phyloP scores from a whole-genome alignment of 1,139 yeast genomes.

The Suhomyces coccinellae region DNA sequence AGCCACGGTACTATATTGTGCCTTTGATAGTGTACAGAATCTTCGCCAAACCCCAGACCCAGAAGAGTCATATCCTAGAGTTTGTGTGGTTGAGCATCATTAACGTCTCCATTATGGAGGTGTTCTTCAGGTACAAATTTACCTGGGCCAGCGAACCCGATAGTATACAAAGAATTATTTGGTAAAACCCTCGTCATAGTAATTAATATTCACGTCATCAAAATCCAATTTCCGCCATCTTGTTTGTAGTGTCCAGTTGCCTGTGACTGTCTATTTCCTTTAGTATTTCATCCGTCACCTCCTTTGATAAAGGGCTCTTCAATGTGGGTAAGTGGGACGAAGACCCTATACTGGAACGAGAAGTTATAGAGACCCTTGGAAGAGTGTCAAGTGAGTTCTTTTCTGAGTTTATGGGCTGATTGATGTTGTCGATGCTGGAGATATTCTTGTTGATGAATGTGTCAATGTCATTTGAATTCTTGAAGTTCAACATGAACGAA shows the following conservation, averaged over 20 bases:
- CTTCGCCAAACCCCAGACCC: conserved; percentile 46
- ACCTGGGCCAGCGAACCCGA: conserved; percentile 64
- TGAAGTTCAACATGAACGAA: conserved; percentile 14
- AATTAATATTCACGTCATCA: not conserved
- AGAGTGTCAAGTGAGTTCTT: conserved; percentile 1
- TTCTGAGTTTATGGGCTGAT: conserved; percentile 12
- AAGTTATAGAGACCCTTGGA: conserved; percentile 1
- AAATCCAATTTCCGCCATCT: conserved; percentile 4
- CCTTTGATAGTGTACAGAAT: conserved; percentile 79
- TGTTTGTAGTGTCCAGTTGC: conserved; percentile 4
- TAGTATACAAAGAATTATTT: conserved; percentile 74
- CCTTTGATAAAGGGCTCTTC: conserved; percentile 11
- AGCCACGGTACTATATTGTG: conserved; percentile 85
- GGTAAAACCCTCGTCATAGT: conserved; percentile 46
- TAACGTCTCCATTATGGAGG: conserved; percentile 49
- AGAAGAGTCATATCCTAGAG: conserved; percentile 46
- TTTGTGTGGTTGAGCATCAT: conserved; percentile 58
- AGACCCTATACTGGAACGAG: conserved; percentile 11
- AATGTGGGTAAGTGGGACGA: conserved; percentile 5
- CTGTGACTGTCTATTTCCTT: conserved; percentile 6
- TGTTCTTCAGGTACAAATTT: conserved; percentile 66
- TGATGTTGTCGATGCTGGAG: conserved; percentile 17
- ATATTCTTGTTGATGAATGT: conserved; percentile 31
- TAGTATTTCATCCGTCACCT: conserved; percentile 10
- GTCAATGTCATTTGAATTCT: conserved; percentile 26